Conservation (phyloP, 139 green algal genomes). For the Micromonas pusilla region DNA sequence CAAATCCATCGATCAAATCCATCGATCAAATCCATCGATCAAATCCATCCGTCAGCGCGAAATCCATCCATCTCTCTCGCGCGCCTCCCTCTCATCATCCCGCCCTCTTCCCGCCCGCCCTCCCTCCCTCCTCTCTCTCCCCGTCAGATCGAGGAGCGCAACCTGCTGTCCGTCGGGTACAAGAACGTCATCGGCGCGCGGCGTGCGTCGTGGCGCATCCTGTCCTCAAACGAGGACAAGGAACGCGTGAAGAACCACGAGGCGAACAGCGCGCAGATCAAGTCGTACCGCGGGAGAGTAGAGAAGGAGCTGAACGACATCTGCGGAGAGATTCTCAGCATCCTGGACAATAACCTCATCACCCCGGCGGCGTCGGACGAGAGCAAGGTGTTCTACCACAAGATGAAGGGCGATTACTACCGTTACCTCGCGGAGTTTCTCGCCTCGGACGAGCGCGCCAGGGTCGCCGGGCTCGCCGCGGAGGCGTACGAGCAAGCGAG, state of each 20-base stretch:
- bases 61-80: too few relatives aligned
- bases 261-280: constrained; percentile 37
- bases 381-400: constrained; percentile 53
- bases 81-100: not conserved
- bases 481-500: constrained; percentile 43
- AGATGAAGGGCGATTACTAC: constrained; percentile 57
- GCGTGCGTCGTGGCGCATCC: constrained; percentile 47
- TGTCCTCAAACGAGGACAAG: constrained; percentile 51
- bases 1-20: too few relatives aligned
- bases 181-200: constrained; percentile 52
- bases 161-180: constrained; percentile 50
- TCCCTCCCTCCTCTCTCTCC: not conserved
- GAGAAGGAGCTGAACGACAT: constrained; percentile 43
- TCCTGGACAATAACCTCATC: constrained; percentile 44
- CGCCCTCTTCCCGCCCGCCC: not conserved
- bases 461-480: constrained; percentile 39
- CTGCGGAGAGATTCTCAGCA: constrained; percentile 40
- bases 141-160: constrained; percentile 42
- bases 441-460: constrained; percentile 35
- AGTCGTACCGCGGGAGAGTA: constrained; percentile 43
- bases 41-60: too few relatives aligned
- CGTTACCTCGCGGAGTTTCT: constrained; percentile 52
- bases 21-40: too few relatives aligned
- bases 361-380: constrained; percentile 32
- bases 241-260: constrained; percentile 41